Evolutionary conservation across 139 green algal species (phyloP).

Genomic region (Helicosporidium sp.): DNA sequence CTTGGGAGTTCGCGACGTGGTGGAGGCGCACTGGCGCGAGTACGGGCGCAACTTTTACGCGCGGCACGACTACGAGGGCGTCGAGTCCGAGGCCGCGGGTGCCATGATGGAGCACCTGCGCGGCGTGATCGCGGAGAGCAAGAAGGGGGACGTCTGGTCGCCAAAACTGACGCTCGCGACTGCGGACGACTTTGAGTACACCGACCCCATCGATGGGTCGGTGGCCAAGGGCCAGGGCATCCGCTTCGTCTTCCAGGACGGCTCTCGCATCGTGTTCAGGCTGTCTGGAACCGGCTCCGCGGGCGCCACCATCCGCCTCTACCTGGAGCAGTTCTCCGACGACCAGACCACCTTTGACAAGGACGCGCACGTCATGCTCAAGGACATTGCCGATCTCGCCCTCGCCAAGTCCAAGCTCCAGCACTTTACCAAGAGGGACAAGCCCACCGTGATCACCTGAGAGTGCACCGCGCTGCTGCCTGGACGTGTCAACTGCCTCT

Average conservation of each 20-base stretch:
- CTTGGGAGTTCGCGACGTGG: slow-evolving; percentile 72
- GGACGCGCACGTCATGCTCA: slow-evolving; percentile 65
- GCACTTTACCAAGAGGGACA: slow-evolving; percentile 80
- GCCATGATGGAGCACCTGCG: slow-evolving; percentile 72
- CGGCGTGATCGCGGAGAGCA: slow-evolving; percentile 29
- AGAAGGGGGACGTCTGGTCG: neutral
- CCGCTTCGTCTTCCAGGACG: slow-evolving; percentile 88
- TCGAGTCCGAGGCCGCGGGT: slow-evolving; percentile 48
- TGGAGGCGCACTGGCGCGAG: slow-evolving; percentile 81
- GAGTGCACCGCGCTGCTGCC: too few species aligned
- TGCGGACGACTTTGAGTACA: slow-evolving; percentile 95
- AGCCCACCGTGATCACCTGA: slow-evolving; percentile 98
- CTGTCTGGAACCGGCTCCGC: slow-evolving; percentile 72
- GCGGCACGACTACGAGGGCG: slow-evolving; percentile 90
- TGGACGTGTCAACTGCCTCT: too few species aligned
- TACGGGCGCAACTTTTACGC: slow-evolving; percentile 76
- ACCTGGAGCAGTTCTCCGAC: slow-evolving; percentile 91
- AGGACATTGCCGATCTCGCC: slow-evolving; percentile 52
- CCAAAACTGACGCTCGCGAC: slow-evolving; percentile 29
- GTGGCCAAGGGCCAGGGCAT: slow-evolving; percentile 82
- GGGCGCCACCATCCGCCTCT: slow-evolving; percentile 89
- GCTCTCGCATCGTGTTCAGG: slow-evolving; percentile 89
- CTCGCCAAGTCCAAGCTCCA: slow-evolving; percentile 61
- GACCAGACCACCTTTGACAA: slow-evolving; percentile 50
- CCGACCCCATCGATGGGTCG: slow-evolving; percentile 82